phyloP scores from a whole-genome alignment of 352 stramenopile species.

The Globisporangium yorkense region DNA sequence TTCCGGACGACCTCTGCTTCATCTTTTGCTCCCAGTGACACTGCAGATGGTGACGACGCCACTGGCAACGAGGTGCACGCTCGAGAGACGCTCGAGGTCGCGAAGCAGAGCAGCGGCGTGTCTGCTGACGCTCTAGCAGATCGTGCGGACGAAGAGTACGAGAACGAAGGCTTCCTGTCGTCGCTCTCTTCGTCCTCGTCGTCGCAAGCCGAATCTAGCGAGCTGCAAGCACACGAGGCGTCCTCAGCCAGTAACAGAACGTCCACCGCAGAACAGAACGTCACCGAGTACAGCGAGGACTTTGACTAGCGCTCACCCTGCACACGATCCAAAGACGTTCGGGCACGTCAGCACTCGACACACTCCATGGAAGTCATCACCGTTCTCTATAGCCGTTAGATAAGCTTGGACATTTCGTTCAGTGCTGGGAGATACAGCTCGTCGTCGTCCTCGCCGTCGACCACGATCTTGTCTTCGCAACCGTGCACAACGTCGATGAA shows the following conservation, averaged over 20 bases:
- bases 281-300: slow-evolving; percentile 49
- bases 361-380: neutral
- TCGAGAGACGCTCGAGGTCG: neutral
- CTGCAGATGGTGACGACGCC: neutral
- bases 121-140: neutral
- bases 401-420: slow-evolving; percentile 38
- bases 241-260: neutral
- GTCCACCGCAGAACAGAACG: neutral
- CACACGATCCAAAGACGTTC: neutral
- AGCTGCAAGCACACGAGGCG: neutral
- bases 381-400: slow-evolving; percentile 3
- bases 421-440: slow-evolving; percentile 8
- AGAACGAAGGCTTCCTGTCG: slow-evolving; percentile 15
- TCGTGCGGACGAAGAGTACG: slow-evolving; percentile 13
- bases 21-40: neutral
- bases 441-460: slow-evolving; percentile 16
- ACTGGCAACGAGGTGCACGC: neutral
- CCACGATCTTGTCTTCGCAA: slow-evolving; percentile 53
- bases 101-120: neutral
- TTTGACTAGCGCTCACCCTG: slow-evolving; percentile 27
- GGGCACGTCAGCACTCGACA: neutral
- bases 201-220: slow-evolving; percentile 4
- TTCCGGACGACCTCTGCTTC: neutral
- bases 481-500: slow-evolving; percentile 57
- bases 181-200: slow-evolving; percentile 10